Conservation (phyloP, 345 rosid genomes). For the Rhizophora apiculata region DNA sequence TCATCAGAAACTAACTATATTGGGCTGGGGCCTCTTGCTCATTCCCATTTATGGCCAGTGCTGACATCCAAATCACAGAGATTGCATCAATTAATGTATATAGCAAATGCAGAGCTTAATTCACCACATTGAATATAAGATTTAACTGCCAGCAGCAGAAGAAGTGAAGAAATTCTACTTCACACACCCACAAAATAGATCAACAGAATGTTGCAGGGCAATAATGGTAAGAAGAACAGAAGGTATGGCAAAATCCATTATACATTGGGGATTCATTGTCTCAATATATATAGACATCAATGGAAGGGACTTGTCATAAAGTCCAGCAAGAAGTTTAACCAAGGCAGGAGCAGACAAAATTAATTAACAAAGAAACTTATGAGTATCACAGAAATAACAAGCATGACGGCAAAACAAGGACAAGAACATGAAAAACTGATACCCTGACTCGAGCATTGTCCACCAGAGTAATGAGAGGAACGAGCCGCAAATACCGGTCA, state of each 20-base stretch:
- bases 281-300: no score
- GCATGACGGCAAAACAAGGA: not conserved
- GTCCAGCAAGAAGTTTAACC: no score
- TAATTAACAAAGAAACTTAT: no score
- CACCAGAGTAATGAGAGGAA: conserved; percentile 91
- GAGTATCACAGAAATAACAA: not conserved
- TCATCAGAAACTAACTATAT: not conserved
- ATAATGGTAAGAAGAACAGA: no score
- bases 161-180: no score
- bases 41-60: not conserved
- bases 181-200: no score
- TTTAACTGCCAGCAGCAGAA: no score
- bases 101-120: not conserved
- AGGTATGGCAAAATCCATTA: no score
- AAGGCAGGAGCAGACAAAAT: no score
- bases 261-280: no score
- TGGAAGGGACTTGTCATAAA: no score
- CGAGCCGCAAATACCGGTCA: conserved; percentile 80
- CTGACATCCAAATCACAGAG: not conserved
- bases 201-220: no score
- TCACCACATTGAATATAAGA: not conserved
- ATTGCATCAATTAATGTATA: not conserved
- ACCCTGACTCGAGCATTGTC: conserved; percentile 96
- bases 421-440: conserved; percentile 7
- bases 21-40: not conserved